These are phyloP conservation scores for Teunomyces lycoperdinae DNA, from an alignment of 805 yeast genomes.

Conservation along the genomic window DNA sequence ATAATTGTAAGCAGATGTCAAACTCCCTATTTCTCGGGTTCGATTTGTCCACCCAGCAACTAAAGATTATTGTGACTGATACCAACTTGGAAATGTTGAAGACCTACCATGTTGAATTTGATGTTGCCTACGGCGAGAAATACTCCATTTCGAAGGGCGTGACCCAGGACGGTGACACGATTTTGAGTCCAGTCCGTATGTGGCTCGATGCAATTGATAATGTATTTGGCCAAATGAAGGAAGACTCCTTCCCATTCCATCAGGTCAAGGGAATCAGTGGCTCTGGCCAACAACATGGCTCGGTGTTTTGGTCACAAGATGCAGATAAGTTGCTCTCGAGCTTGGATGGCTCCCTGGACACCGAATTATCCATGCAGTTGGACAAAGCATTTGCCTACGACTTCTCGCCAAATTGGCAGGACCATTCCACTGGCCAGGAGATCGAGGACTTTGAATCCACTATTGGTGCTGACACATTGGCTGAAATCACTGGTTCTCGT, in stretches of 20 bases:
- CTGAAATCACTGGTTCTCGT: slow-evolving; percentile 73
- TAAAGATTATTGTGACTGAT: slow-evolving; percentile 70
- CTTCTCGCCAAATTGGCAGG: slow-evolving; percentile 92
- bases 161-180: slow-evolving; percentile 48
- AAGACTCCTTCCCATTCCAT: slow-evolving; percentile 53
- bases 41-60: slow-evolving; percentile 87
- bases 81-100: slow-evolving; percentile 49
- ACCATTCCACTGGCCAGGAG: slow-evolving; percentile 79
- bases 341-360: slow-evolving; percentile 22
- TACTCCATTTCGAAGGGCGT: slow-evolving; percentile 79
- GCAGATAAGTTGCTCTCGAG: slow-evolving; percentile 41
- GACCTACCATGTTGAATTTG: slow-evolving; percentile 71
- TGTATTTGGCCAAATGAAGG: slow-evolving; percentile 50
- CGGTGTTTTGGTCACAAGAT: slow-evolving; percentile 69
- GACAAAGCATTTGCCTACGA: slow-evolving; percentile 55
- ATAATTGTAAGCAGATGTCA: too few species aligned
- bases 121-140: slow-evolving; percentile 50
- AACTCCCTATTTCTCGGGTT: slow-evolving; percentile 50
- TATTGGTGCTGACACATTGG: slow-evolving; percentile 60
- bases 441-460: slow-evolving; percentile 57
- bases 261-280: slow-evolving; percentile 71
- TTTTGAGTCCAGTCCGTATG: slow-evolving; percentile 81
- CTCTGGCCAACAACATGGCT: slow-evolving; percentile 91
- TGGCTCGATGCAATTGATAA: slow-evolving; percentile 83
- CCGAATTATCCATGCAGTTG: slow-evolving; percentile 38